A percentile compares a stretch with the other conserved stretches of the same genome.
Conservation (phyloP, 805 yeast species). For the Barnettozyma botsteinii region DNA sequence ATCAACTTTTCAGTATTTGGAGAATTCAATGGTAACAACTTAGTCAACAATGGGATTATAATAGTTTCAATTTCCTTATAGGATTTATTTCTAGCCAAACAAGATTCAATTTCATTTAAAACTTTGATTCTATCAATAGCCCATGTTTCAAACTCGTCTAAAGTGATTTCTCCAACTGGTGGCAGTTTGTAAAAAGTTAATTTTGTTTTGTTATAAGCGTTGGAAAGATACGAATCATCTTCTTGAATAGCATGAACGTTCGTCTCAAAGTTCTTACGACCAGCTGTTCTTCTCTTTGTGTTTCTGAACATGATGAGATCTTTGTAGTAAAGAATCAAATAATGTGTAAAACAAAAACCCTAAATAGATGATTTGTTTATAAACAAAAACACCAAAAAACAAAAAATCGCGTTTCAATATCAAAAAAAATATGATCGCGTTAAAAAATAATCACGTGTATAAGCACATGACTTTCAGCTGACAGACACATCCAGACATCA, state of each 20-base stretch:
- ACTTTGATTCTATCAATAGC: constrained; percentile 87
- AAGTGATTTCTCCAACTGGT: constrained; percentile 79
- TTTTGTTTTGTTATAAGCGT: constrained; percentile 46
- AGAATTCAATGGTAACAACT: constrained; percentile 57
- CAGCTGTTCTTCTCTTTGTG: constrained; percentile 66
- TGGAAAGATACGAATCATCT: constrained; percentile 28
- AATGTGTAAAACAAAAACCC: background rate
- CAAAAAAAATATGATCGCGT: no score
- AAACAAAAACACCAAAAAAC: background rate
- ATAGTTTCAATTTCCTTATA: constrained; percentile 59
- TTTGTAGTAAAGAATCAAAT: background rate
- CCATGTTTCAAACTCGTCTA: constrained; percentile 93
- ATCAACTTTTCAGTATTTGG: constrained; percentile 30
- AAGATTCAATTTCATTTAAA: constrained; percentile 77
- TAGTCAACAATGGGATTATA: constrained; percentile 59
- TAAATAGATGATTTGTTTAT: no score
- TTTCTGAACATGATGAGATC: constrained; percentile 70
- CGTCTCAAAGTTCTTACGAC: constrained; percentile 58
- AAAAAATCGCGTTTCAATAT: background rate
- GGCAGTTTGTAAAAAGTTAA: constrained; percentile 72
- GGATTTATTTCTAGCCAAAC: constrained; percentile 56
- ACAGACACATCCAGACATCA: constrained; percentile 2
- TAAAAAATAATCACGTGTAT: background rate
- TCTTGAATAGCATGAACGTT: constrained; percentile 28
- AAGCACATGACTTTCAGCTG: background rate